Evolutionary conservation across 176 grass and related monocot genomes (phyloP).

Genomic region (Bonia amplexicaulis): DNA sequence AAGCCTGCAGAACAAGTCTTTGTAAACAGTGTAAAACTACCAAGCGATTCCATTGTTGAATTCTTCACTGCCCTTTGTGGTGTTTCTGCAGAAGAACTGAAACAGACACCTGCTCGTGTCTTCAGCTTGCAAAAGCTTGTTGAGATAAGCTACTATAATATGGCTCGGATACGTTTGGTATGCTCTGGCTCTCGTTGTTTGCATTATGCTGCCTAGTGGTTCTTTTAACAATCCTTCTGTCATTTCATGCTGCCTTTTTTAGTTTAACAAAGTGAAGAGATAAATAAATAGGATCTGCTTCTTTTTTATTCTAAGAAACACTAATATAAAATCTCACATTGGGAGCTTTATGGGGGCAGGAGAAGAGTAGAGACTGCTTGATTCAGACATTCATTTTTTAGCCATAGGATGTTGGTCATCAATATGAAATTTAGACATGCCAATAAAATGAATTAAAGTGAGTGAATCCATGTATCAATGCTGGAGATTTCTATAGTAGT

Average conservation of each 20-base stretch:
- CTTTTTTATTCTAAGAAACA: not conserved
- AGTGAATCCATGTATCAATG: not conserved
- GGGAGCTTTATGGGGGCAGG: not conserved
- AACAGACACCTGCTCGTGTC: conserved; percentile 87
- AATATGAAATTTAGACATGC: not conserved
- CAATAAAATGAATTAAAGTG: not conserved
- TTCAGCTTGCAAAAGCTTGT: conserved; percentile 99
- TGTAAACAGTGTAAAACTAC: conserved; percentile 91
- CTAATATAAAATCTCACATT: not conserved
- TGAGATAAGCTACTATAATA: conserved; percentile 99
- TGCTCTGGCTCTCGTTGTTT: conserved; percentile 18
- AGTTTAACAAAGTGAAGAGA: not conserved
- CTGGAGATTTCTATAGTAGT: not conserved
- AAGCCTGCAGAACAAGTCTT: conserved; percentile 97
- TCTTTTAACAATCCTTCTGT: not conserved
- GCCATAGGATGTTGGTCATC: not conserved
- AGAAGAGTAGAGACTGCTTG: not conserved
- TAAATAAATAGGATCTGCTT: not conserved
- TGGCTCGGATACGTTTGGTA: conserved; percentile 98
- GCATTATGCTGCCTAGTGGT: conserved; percentile 4
- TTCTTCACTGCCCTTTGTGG: conserved; percentile 88
- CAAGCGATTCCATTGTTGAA: conserved; percentile 96
- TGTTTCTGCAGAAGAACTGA: conserved; percentile 94
- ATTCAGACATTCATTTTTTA: not conserved
- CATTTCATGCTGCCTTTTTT: not conserved